Evolutionary conservation across 1,139 yeast species (phyloP), one percentile per base, ranked within the genome.

Genomic region (Protomyces gravidus): DNA sequence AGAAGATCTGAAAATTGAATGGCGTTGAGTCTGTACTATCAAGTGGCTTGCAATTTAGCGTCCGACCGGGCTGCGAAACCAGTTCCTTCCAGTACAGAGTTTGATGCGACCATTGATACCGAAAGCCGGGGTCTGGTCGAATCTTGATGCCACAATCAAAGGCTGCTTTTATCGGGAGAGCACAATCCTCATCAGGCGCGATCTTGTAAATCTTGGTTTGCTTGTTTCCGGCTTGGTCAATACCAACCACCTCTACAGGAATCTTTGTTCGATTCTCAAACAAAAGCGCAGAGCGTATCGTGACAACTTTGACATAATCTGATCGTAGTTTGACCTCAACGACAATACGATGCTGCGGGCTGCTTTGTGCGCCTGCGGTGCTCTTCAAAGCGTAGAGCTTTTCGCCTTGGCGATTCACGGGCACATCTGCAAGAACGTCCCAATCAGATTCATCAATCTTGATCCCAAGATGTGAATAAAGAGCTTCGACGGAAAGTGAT

Each of bases 331-430:
- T 73, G 27, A 89, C 80, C 50, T 86, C 89, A 66, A 94, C 84
- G 0, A 84, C 78, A 11, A 94, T 71, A 63, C 97, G 76, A 66
- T 82, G 86, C 67, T 88, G 95, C 5, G 42, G 42, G 17, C 42
- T 36, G 11, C 21, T 36, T 15, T 36, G 42, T n/a, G 21, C 23
- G 39, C 33, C 27, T 26, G 39, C 13, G 36, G 27, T 25, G 11
- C 51, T 53, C 2, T 82, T 81, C 63, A 92, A 73, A 69, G 82
- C 79, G 65, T 84, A 82, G 15, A 90, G 70, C 32, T 86, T 84
- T 67, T 89, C 96, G 2, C 97, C 97, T 68, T 89, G 97, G 13
- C 85, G 80, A 4, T 86, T 83, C 0, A 89, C 86, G 0, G 90
- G 79, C 6, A 94, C 75, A 0, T 78, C 75, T 4, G 76, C 72